These are phyloP conservation scores for Parathielavia hyrcaniae DNA, from an alignment of 495 filamentous ascomycete genomes.

Conservation along the genomic window DNA sequence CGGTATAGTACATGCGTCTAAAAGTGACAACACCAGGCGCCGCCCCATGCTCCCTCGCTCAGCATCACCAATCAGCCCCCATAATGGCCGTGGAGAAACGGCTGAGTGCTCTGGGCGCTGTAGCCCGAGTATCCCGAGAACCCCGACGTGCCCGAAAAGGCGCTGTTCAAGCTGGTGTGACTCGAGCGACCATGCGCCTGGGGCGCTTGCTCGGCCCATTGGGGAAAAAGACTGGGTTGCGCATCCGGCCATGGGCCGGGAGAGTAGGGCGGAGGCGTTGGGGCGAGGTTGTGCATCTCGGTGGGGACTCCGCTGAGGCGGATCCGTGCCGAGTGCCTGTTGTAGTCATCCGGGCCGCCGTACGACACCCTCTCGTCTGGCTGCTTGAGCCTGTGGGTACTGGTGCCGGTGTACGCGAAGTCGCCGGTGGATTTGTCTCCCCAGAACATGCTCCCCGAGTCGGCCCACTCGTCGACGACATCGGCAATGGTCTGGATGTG, in stretches of 20 bases:
- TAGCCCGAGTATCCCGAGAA: conserved; percentile 12
- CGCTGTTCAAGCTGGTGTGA: conserved; percentile 20
- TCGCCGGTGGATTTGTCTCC: conserved; percentile 33
- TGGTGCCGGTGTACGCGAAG: conserved; percentile 23
- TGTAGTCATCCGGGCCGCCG: conserved; percentile 12
- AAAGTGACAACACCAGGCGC: neutral
- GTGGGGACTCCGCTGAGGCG: conserved; percentile 2
- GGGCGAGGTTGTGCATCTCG: conserved; percentile 4
- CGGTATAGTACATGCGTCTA: too few species aligned
- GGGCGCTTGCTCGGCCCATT: conserved; percentile 12
- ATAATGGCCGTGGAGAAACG: conserved; percentile 8
- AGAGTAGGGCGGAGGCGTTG: neutral
- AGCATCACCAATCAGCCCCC: neutral
- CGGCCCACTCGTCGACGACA: conserved; percentile 43
- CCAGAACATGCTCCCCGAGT: conserved; percentile 39
- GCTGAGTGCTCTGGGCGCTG: conserved; percentile 18
- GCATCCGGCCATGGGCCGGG: neutral
- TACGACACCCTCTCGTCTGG: conserved; percentile 25
- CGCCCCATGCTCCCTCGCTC: neutral
- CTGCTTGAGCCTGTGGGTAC: conserved; percentile 17
- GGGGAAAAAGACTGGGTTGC: conserved; percentile 1
- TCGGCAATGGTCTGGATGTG: conserved; percentile 43
- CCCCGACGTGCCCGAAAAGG: conserved; percentile 13
- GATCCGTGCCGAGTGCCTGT: neutral
- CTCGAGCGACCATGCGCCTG: conserved; percentile 15